Percentiles rank a stretch among this genome's conserved stretches.
Evolutionary conservation across 805 yeast species (phyloP).

Genomic region (Pichia manshurica): DNA sequence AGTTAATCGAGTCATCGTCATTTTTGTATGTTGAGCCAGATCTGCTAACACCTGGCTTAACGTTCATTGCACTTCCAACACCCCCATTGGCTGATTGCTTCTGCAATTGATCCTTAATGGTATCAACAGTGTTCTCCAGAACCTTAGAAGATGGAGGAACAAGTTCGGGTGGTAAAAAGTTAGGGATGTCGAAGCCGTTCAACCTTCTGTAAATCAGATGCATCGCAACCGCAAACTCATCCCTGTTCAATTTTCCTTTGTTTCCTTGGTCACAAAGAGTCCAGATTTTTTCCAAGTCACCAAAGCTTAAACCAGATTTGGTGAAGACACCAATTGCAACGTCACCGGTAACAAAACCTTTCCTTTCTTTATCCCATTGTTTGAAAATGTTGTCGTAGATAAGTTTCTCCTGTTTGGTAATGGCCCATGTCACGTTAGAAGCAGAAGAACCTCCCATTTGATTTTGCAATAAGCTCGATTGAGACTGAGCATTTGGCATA

Average conservation of each 20-base stretch:
- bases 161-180: slow-evolving; percentile 77
- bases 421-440: slow-evolving; percentile 70
- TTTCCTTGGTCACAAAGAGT: slow-evolving; percentile 77
- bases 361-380: slow-evolving; percentile 70
- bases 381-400: slow-evolving; percentile 82
- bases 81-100: slow-evolving; percentile 29
- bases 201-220: slow-evolving; percentile 87
- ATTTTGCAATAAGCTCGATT: slow-evolving; percentile 24
- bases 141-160: slow-evolving; percentile 80
- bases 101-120: slow-evolving; percentile 61
- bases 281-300: slow-evolving; percentile 89
- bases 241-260: slow-evolving; percentile 76
- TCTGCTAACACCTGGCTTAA: slow-evolving; percentile 28
- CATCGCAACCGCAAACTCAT: slow-evolving; percentile 96
- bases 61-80: slow-evolving; percentile 20
- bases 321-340: slow-evolving; percentile 83
- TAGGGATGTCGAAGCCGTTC: slow-evolving; percentile 84
- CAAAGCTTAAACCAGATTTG: slow-evolving; percentile 82
- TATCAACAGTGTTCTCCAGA: slow-evolving; percentile 62
- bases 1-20: slow-evolving; percentile 63
- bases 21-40: slow-evolving; percentile 63
- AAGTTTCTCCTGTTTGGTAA: slow-evolving; percentile 80
- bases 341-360: slow-evolving; percentile 72
- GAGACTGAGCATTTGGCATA: slow-evolving; percentile 44
- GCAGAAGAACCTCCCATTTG: slow-evolving; percentile 28